phyloP scores from a whole-genome alignment of 441 rosid species.

The Euphorbia schlechtendalii region DNA sequence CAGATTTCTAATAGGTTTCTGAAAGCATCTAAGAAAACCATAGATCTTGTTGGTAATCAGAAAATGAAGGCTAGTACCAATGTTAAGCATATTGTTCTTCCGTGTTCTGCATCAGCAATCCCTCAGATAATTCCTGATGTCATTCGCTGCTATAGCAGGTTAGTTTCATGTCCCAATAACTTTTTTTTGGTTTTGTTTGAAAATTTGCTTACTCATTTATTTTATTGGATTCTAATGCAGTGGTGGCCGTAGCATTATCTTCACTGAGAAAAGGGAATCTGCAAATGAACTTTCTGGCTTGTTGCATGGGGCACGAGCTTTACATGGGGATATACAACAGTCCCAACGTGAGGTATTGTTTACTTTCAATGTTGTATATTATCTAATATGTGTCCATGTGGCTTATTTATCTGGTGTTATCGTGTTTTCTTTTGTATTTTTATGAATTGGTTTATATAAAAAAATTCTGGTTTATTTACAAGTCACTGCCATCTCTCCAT shows the following conservation, averaged over 20 bases:
- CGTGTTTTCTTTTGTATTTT: not conserved
- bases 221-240: conserved; percentile 31
- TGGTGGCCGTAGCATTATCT: conserved; percentile 88
- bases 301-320: conserved; percentile 73
- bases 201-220: not conserved
- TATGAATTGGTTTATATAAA: not conserved
- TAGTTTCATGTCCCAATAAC: conserved; percentile 12
- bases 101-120: conserved; percentile 66
- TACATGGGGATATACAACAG: conserved; percentile 93
- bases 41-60: conserved; percentile 96
- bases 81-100: conserved; percentile 82
- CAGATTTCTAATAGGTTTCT: conserved; percentile 76
- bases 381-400: too few relatives aligned
- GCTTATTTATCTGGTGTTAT: not conserved
- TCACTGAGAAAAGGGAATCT: conserved; percentile 79
- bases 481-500: too few relatives aligned
- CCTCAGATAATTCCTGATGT: conserved; percentile 77
- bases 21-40: conserved; percentile 62
- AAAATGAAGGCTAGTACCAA: conserved; percentile 92
- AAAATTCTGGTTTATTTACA: too few relatives aligned
- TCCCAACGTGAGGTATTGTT: conserved; percentile 75
- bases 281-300: conserved; percentile 83
- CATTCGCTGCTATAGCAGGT: conserved; percentile 92
- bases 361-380: not conserved
- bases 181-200: not conserved